These are phyloP conservation scores for Microglena sp. DNA, from an alignment of 139 green algal species.

Conservation along the genomic window DNA sequence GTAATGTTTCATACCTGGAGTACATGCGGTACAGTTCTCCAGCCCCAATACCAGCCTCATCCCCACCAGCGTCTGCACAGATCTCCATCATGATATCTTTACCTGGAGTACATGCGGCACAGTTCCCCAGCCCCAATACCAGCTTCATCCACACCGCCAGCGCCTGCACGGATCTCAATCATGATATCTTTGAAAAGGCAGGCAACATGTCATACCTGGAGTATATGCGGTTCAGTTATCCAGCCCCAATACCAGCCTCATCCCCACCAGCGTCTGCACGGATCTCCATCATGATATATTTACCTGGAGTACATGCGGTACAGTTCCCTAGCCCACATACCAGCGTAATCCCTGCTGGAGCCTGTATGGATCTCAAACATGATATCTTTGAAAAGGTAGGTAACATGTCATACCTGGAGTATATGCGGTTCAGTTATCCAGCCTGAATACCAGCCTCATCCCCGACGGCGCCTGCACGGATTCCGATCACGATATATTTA, in stretches of 20 bases:
- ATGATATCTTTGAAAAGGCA: slow-evolving; percentile 48
- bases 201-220: neutral
- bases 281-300: slow-evolving; percentile 40
- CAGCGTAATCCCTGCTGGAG: slow-evolving; percentile 55
- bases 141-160: slow-evolving; percentile 64
- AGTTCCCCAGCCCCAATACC: slow-evolving; percentile 57
- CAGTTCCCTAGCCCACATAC: slow-evolving; percentile 54
- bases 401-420: neutral
- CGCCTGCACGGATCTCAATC: slow-evolving; percentile 42
- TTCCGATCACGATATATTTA: slow-evolving; percentile 36
- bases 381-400: too few species aligned
- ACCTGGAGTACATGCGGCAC: slow-evolving; percentile 44
- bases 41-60: slow-evolving; percentile 62
- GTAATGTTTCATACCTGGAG: too few species aligned
- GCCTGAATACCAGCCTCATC: slow-evolving; percentile 62
- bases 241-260: slow-evolving; percentile 57
- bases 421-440: slow-evolving; percentile 53
- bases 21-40: slow-evolving; percentile 62
- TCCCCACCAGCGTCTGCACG: slow-evolving; percentile 49
- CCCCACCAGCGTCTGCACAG: slow-evolving; percentile 47
- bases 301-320: too few species aligned
- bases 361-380: slow-evolving; percentile 41
- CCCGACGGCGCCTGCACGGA: slow-evolving; percentile 43
- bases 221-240: slow-evolving; percentile 54
- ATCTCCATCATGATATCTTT: slow-evolving; percentile 46